Percentiles rank a stretch among this genome's conserved stretches.
phyloP scores from a whole-genome alignment of 108 stramenopile species.

The Schizochytrium sp. region DNA sequence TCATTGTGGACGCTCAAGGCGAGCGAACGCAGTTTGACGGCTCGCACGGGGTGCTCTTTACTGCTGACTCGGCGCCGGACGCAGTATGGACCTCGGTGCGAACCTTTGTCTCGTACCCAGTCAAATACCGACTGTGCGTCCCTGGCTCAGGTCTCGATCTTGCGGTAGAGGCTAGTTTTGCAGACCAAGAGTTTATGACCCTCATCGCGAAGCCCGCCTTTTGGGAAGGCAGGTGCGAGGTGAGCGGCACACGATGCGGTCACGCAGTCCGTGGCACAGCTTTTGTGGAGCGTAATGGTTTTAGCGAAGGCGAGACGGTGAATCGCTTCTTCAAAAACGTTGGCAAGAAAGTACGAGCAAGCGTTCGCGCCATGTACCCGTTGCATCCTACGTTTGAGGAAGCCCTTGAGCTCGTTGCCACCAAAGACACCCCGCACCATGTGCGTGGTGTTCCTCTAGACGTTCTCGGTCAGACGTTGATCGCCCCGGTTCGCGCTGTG shows the following conservation, averaged over 20 bases:
- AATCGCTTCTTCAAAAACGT: conserved; percentile 24
- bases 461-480: neutral
- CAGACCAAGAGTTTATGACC: conserved; percentile 26
- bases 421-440: conserved; percentile 1
- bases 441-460: neutral
- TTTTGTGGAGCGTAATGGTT: conserved; percentile 22
- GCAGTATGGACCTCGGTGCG: conserved; percentile 19
- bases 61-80: neutral
- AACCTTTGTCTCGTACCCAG: conserved; percentile 15
- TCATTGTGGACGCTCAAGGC: conserved; percentile 14
- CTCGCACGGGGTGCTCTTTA: neutral
- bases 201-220: conserved; percentile 28
- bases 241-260: neutral
- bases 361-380: conserved; percentile 20
- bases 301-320: neutral
- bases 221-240: conserved; percentile 23
- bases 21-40: neutral
- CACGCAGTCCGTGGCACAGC: neutral
- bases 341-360: neutral
- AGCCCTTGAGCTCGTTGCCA: neutral
- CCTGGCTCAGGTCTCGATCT: conserved; percentile 2
- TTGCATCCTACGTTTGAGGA: conserved; percentile 19
- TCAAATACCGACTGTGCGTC: neutral
- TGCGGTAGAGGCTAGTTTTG: neutral
- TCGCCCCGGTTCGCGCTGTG: conserved; percentile 18